Conservation (phyloP, 257 asterid species). For the Primulina eburnea region DNA sequence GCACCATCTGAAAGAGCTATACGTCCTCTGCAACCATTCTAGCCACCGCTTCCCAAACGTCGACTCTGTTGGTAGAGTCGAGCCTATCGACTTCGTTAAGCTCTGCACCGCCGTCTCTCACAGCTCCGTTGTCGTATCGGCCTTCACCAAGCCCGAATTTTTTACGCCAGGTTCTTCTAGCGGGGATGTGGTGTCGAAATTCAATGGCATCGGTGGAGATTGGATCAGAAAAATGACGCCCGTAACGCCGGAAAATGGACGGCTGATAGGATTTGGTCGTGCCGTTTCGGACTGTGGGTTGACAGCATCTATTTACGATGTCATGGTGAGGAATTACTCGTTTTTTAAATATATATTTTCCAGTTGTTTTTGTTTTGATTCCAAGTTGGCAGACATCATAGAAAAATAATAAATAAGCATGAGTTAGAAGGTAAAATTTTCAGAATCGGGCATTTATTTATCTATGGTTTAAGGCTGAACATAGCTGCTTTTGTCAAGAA, state of each 20-base stretch:
- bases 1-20: constrained; percentile 52
- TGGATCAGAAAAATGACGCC: constrained; percentile 62
- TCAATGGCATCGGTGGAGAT: constrained; percentile 51
- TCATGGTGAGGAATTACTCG: constrained; percentile 53
- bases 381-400: not conserved
- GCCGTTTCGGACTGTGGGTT: constrained; percentile 80
- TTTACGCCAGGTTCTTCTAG: constrained; percentile 14
- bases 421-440: no score
- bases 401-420: no score
- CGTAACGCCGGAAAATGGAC: constrained; percentile 65
- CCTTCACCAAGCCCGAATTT: constrained; percentile 55
- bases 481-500: no score
- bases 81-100: constrained; percentile 53
- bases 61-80: constrained; percentile 55
- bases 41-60: constrained; percentile 78
- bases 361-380: not conserved
- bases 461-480: no score
- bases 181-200: constrained; percentile 15
- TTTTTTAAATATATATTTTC: not conserved
- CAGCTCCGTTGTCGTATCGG: constrained; percentile 74
- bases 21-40: constrained; percentile 71
- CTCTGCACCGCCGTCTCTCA: constrained; percentile 65
- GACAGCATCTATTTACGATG: constrained; percentile 78
- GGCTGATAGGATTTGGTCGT: constrained; percentile 81
- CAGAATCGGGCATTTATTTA: no score